phyloP scores from a whole-genome alignment of 2,329 filamentous ascomycete species.

The Hypoxylon sp. region DNA sequence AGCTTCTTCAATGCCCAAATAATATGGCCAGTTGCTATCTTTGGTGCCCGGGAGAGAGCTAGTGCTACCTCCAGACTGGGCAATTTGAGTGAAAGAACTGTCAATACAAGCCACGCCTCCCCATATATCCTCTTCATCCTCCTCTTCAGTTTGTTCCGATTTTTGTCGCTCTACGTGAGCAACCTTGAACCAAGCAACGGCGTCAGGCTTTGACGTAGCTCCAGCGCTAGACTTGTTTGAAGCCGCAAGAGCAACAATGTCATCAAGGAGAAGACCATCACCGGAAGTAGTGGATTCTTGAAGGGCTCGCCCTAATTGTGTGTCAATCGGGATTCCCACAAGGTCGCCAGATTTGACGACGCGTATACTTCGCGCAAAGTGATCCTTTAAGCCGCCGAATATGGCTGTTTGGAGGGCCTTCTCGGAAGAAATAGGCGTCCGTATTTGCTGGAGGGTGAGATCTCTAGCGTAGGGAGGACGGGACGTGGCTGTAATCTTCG shows the following conservation, averaged over 20 bases:
- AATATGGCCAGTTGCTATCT: slow-evolving; percentile 89
- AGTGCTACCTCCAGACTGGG: slow-evolving; percentile 89
- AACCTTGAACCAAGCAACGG: slow-evolving; percentile 93
- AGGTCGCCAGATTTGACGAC: slow-evolving; percentile 90
- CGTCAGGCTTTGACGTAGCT: slow-evolving; percentile 62
- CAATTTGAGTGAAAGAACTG: slow-evolving; percentile 87
- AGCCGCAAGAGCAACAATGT: slow-evolving; percentile 71
- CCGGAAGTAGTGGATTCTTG: slow-evolving; percentile 76
- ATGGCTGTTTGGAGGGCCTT: slow-evolving; percentile 87
- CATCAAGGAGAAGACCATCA: slow-evolving; percentile 78
- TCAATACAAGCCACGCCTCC: slow-evolving; percentile 89
- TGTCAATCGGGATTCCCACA: slow-evolving; percentile 90
- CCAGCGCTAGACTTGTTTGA: slow-evolving; percentile 57
- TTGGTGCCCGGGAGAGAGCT: slow-evolving; percentile 83
- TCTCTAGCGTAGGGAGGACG: slow-evolving; percentile 76
- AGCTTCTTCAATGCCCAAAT: slow-evolving; percentile 81
- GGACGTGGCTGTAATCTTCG: slow-evolving; percentile 69
- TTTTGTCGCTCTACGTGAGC: slow-evolving; percentile 76
- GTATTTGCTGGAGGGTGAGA: slow-evolving; percentile 89
- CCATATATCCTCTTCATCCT: slow-evolving; percentile 80
- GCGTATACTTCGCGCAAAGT: slow-evolving; percentile 87
- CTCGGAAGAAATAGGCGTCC: slow-evolving; percentile 90
- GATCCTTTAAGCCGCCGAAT: slow-evolving; percentile 86
- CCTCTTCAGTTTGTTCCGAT: slow-evolving; percentile 67
- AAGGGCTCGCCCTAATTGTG: slow-evolving; percentile 83